phyloP scores from a whole-genome alignment of 768 basidiomycete genomes.

The Polyporus arcularius region DNA sequence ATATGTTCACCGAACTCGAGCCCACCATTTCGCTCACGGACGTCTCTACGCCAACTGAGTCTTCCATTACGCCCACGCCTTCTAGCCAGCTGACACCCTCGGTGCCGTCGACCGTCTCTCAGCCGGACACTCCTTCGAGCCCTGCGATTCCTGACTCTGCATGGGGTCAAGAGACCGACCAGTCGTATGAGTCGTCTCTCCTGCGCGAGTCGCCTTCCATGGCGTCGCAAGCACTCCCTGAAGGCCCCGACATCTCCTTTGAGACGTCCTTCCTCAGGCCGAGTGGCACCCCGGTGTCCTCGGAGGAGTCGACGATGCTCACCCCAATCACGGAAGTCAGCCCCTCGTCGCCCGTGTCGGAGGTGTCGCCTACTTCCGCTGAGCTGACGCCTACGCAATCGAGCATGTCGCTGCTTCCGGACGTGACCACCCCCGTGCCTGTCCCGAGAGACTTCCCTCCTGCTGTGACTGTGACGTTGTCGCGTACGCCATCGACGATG shows the following conservation, averaged over 20 bases:
- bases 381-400: conserved; percentile 31
- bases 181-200: conserved; percentile 78
- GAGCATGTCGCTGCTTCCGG: conserved; percentile 35
- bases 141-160: conserved; percentile 43
- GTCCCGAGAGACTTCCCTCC: conserved; percentile 17
- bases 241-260: conserved; percentile 63
- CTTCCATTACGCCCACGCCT: conserved; percentile 38
- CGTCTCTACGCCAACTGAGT: conserved; percentile 44
- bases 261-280: conserved; percentile 77
- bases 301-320: conserved; percentile 28
- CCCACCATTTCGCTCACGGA: conserved; percentile 36
- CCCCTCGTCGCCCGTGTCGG: conserved; percentile 25
- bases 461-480: conserved; percentile 14
- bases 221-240: conserved; percentile 50
- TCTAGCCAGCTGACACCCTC: conserved; percentile 25
- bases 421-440: conserved; percentile 30
- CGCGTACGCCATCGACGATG: conserved; percentile 30
- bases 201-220: conserved; percentile 70
- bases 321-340: conserved; percentile 37
- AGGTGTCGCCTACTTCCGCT: conserved; percentile 31
- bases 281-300: conserved; percentile 38
- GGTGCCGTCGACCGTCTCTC: conserved; percentile 25
- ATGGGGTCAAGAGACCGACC: conserved; percentile 67
- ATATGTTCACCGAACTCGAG: conserved; percentile 20
- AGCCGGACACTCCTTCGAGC: conserved; percentile 39